Base-by-base conservation (phyloP, 2,329 filamentous ascomycete species). In the Penicillium sp. region DNA sequence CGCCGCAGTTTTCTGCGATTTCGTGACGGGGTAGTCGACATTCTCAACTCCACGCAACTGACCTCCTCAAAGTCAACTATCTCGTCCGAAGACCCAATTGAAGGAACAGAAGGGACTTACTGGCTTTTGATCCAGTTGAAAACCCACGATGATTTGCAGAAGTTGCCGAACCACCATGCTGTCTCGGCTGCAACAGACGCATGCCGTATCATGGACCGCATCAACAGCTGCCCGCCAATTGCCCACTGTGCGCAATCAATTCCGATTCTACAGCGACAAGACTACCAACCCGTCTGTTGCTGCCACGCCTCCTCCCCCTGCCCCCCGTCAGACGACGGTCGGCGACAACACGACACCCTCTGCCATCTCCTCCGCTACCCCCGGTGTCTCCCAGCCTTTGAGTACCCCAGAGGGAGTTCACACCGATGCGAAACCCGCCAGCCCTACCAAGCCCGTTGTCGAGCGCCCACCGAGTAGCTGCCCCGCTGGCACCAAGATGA, bases 151-250 rank as follows among this genome's bases (percentile, higher is more conserved):
- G 77, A 76, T 79, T 57, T 80, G 78, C 71, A 73, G 73, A 66
- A 73, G 73, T 56, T 79, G 78, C 64, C 76, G 78, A 51, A 75
- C 73, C 16, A 73, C 70, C 64, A 72, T 79, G 63, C 68, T 79
- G 61, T 75, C 73, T 46, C 76, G 76, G 59, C 68, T 79, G 28
- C 72, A 73, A 57, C 74, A 72, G 57, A 70, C 69, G 57, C 71
- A 72, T 52, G 64, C 65, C 60, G 58, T 73, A 56, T 61, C 68
- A 57, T 66, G 69, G 62, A 63, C 71, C 52, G 62, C 70, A 52
- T 68, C 73, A 60, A 66, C 71, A 65, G 63, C 70, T 46, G 61
- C 68, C 8, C 71, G 70, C 65, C 72, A 72, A 53, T 61, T 72
- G n/a, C 68, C 71, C 13, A 58, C 75, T 42, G 64, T 67, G 52